Base-by-base conservation (phyloP, 441 rosid genomes). In the Sinapis alba region DNA sequence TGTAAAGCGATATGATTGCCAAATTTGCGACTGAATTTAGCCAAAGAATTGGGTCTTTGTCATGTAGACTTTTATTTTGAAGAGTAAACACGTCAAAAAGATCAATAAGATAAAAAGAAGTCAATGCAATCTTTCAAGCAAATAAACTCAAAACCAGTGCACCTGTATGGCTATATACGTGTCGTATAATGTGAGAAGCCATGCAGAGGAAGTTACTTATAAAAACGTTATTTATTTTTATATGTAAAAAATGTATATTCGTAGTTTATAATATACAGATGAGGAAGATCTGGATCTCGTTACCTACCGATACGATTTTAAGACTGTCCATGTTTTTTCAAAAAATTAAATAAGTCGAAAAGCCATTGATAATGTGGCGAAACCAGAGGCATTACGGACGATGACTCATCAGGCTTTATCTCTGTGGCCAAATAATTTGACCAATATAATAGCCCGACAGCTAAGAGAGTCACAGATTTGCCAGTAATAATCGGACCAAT, bases 221-320 rank as follows among this genome's bases (percentile, higher is more conserved):
- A 67, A 21, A 41, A 28, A 7, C 15, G 58, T 5, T 51, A 27
- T 64, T 28, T 28, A 0, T 27, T 27, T 28, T 28, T 28, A 5
- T 28, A 2, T 28, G 6, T 28, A 53, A 16, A 20, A 38, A 0
- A n/a, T n/a, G 3, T 16, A 1, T 30, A 19, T 65, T 23, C 69
- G 65, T 38, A 43, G 41, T 34, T 0, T 43, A 50, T 18, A 51
- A 51, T 51, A 15, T 58, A 76, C 28, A 23, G 61, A 61, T 61
- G 81, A 72, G 78, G 64, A 73, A 78, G 80, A 78, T 78, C 78
- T 62, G 81, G 78, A 78, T 78, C 74, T 72, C 65, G 61, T 68
- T 53, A 68, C 70, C 81, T 72, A 78, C 81, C 62, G 2, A 41
- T 47, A 60, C 47, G 15, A n/a, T 51, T 53, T 58, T 7, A 24